Conservation (phyloP, 2,329 filamentous ascomycete species). For the Magnaporthiopsis rhizophila region DNA sequence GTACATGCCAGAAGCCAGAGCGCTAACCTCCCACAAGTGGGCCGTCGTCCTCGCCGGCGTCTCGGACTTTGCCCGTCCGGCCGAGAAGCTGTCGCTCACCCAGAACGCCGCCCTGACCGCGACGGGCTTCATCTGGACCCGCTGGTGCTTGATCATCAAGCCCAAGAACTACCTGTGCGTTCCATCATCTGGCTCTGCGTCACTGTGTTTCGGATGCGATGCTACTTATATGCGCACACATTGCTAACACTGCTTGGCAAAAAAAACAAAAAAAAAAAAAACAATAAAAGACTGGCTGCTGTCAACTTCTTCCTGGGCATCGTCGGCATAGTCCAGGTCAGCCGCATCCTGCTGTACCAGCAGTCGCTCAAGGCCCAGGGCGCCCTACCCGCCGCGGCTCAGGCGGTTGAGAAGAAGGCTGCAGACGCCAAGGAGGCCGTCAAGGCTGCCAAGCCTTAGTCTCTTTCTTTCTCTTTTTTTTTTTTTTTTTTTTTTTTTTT, state of each 20-base stretch:
- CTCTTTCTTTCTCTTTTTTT: neutral
- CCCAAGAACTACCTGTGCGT: conserved; percentile 70
- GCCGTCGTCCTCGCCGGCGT: conserved; percentile 84
- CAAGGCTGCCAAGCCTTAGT: conserved; percentile 7
- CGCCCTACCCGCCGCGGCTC: conserved; percentile 17
- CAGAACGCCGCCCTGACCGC: conserved; percentile 86
- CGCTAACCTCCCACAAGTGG: conserved; percentile 47
- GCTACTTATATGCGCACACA: no score
- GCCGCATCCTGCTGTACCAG: conserved; percentile 64
- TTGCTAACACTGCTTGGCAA: no score
- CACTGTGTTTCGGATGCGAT: no score
- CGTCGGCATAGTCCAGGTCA: conserved; percentile 76
- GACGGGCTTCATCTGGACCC: conserved; percentile 94
- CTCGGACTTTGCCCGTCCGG: conserved; percentile 84
- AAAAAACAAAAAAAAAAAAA: no score
- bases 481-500: neutral
- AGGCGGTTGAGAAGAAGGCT: conserved; percentile 25
- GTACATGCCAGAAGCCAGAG: neutral
- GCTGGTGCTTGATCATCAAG: conserved; percentile 97
- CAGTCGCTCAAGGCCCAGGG: conserved; percentile 46
- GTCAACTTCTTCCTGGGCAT: conserved; percentile 97
- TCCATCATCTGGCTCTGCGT: no score
- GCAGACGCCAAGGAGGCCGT: conserved; percentile 25
- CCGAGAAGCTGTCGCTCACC: conserved; percentile 84
- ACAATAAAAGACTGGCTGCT: conserved; percentile 60